These are phyloP conservation scores for Amylocarpus encephaloides DNA, from an alignment of 2,329 filamentous ascomycete genomes.

Conservation along the genomic window DNA sequence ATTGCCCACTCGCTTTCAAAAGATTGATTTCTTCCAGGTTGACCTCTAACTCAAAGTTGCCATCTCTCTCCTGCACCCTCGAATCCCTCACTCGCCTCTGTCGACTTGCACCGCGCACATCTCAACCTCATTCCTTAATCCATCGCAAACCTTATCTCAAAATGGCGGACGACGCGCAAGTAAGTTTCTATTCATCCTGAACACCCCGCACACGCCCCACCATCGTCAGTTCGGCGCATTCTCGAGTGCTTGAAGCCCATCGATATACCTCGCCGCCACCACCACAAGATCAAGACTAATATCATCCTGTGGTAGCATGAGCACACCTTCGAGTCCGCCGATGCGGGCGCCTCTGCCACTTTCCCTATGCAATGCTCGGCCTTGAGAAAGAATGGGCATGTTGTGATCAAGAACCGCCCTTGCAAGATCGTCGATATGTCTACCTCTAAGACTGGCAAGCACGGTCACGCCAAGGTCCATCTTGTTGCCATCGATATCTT, in stretches of 20 bases:
- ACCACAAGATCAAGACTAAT: conserved; percentile 7
- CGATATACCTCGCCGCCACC: background rate
- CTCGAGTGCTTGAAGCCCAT: conserved; percentile 8
- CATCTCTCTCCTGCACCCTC: conserved; percentile 5
- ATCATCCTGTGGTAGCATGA: conserved; percentile 27
- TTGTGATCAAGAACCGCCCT: conserved; percentile 96
- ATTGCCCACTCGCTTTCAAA: background rate
- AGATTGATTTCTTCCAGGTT: background rate
- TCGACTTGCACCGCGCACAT: conserved; percentile 11
- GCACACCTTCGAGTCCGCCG: conserved; percentile 80
- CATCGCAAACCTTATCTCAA: conserved; percentile 36
- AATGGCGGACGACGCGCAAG: conserved; percentile 63
- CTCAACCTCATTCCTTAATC: conserved; percentile 15
- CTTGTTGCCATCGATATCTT: conserved; percentile 98
- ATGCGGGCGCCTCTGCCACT: conserved; percentile 91
- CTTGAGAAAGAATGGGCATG: conserved; percentile 97
- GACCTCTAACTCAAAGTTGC: background rate
- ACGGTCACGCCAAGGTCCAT: conserved; percentile 99
- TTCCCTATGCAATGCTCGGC: conserved; percentile 99
- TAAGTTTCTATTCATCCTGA: conserved; percentile 36
- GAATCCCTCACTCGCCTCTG: conserved; percentile 22
- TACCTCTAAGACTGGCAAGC: conserved; percentile 99
- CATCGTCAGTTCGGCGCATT: conserved; percentile 26
- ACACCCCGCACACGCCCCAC: conserved; percentile 28
- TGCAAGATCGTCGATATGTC: conserved; percentile 99